phyloP scores from a whole-genome alignment of 805 yeast genomes.

The Starmerella sirachaensis region DNA sequence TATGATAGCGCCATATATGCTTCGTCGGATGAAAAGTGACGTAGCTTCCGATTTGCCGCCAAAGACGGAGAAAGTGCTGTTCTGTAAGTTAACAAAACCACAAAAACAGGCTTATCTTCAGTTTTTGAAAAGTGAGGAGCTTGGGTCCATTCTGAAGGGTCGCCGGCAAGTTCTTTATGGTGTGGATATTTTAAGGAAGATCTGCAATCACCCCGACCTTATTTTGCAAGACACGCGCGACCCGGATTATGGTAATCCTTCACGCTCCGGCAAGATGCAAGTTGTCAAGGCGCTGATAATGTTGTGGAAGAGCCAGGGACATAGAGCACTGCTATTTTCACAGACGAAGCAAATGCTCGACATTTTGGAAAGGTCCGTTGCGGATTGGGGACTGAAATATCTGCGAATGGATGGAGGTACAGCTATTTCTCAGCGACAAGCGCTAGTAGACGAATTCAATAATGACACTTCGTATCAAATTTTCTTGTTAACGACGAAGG shows the following conservation, averaged over 20 bases:
- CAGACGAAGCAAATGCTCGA: constrained; percentile 92
- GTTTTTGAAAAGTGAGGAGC: constrained; percentile 65
- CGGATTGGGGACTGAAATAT: constrained; percentile 36
- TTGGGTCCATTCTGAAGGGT: constrained; percentile 59
- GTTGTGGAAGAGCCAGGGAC: constrained; percentile 66
- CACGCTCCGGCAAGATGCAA: constrained; percentile 76
- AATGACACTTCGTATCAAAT: constrained; percentile 43
- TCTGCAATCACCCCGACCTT: constrained; percentile 93
- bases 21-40: constrained; percentile 79
- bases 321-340: constrained; percentile 73
- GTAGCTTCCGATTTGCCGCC: constrained; percentile 92
- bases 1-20: constrained; percentile 74
- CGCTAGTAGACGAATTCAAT: constrained; percentile 71
- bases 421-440: constrained; percentile 62
- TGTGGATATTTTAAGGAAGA: constrained; percentile 77
- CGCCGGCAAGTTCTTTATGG: constrained; percentile 76
- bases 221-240: constrained; percentile 37
- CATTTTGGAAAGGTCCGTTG: constrained; percentile 61
- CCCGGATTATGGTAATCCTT: constrained; percentile 34
- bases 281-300: constrained; percentile 65
- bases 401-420: constrained; percentile 94
- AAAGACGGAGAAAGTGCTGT: constrained; percentile 85
- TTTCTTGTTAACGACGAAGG: constrained; percentile 81
- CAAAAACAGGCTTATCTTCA: constrained; percentile 66
- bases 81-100: constrained; percentile 67